phyloP scores from a whole-genome alignment of 2,329 filamentous ascomycete genomes.

The Pseudomassariella vexata region DNA sequence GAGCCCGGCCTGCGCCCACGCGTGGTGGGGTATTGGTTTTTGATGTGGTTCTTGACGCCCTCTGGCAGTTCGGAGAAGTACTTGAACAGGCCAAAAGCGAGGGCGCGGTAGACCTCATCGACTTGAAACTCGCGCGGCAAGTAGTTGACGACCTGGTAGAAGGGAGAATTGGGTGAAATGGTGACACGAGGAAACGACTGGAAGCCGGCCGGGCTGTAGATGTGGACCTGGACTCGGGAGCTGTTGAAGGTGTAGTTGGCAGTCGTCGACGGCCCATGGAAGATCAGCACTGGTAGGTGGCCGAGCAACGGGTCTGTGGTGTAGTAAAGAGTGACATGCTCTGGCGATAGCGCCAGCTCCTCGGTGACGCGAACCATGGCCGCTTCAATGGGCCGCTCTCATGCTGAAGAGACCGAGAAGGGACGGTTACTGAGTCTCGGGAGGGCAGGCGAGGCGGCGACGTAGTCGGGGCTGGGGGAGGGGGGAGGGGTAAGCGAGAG shows the following conservation, averaged over 20 bases:
- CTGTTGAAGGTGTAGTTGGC: conserved; percentile 81
- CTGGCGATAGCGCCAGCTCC: conserved; percentile 72
- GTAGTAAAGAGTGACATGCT: conserved; percentile 83
- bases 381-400: conserved; percentile 33
- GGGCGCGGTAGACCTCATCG: conserved; percentile 83
- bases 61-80: conserved; percentile 87
- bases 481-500: conserved; percentile 1
- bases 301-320: conserved; percentile 78
- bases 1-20: conserved; percentile 56
- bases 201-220: conserved; percentile 84
- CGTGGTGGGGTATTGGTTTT: conserved; percentile 47
- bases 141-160: conserved; percentile 85
- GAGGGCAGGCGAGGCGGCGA: conserved; percentile 9
- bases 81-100: conserved; percentile 89
- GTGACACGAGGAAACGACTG: conserved; percentile 88
- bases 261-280: conserved; percentile 87
- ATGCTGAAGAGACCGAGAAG: conserved; percentile 24
- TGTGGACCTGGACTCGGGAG: conserved; percentile 89
- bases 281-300: conserved; percentile 77
- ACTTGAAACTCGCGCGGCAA: conserved; percentile 92
- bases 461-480: no score
- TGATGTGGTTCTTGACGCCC: conserved; percentile 66
- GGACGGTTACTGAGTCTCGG: no score
- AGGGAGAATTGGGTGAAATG: conserved; percentile 84
- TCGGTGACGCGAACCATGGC: conserved; percentile 80